Evolutionary conservation across 345 rosid genomes (phyloP), one percentile per base, ranked within the genome.

Genomic region (Gynandropsis gynandra): DNA sequence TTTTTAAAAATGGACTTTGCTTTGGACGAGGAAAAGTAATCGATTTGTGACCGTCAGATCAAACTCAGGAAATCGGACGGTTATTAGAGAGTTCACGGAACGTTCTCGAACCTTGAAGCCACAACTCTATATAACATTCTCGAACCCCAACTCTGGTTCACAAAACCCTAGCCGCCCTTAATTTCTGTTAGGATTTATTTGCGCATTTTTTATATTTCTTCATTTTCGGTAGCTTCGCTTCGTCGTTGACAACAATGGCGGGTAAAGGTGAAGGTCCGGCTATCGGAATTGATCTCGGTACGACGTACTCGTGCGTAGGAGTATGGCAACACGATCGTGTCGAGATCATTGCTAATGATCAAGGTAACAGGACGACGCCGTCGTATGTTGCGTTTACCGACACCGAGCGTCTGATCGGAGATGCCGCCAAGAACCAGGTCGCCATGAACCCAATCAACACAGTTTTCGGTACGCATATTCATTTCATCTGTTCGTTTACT

Each of bases 191-290:
- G 33, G 21, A 32, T 7, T 15, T 20, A 14, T 1, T 16, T 7
- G 7, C 0, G 16, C 7, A 19, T 40, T 6, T 9, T 47, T 10
- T 21, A 12, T 52, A 11, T 3, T 40, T 61, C 31, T 44, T 44
- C 1, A 9, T 9, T 52, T 34, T 47, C 42, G 6, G 29, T 9
- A 19, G 54, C 17, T 59, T 29, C 38, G 39, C 50, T 29, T 37
- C 35, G 55, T 39, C 35, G 58, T 42, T 54, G 43, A n/a, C 50
- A 15, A 61, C 1, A 49, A 81, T 81, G 87, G 77, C 87, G 4
- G 84, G 81, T 52, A 81, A 81, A 68, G 88, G 88, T 72, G 88
- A 81, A 56, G 88, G 88, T 47, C 82, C 88, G 13, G 88, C 85
- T 32, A 81, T 81, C 67, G 88, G 82, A 1, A 81, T 81, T 66